Base-by-base conservation (phyloP, 441 rosid species). In the Erodium chrysanthum region DNA sequence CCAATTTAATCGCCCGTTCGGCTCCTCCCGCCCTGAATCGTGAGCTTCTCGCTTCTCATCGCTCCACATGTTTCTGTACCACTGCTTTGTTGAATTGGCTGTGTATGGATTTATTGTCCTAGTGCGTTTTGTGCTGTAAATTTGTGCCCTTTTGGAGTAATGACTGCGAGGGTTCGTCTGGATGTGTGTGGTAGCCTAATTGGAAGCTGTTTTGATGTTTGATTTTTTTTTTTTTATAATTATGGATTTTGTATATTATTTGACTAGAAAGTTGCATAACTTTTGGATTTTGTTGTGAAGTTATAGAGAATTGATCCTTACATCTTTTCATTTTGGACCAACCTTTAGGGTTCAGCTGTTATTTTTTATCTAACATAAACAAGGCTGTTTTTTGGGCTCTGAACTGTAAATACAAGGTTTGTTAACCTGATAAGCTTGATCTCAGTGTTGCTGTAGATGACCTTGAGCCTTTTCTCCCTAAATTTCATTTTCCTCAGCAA, bases 21-120 rank as follows among this genome's bases (percentile, higher is more conserved):
- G 52, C 52, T 46, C 52, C 17, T 46, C 52, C 52, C 52, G 52
- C 52, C 52, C 52, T 14, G 52, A 46, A 12, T 46, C 52, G 52
- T 46, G 52, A 46, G 52, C 17, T n/a, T 46, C 48, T 42, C 48
- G 10, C 48, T 10, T 1, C 11, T 42, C 48, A 12, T 14, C 50
- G 12, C 50, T 11, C 15, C 14, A 44, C 52, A 0, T 46, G 17
- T 14, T 46, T 14, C 52, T 46, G 0, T 46, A n/a, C 5, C n/a
- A 14, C 15, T 46, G 12, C 8, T 37, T 9, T 37, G 9, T 37
- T 37, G 0, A 1, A 37, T 46, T n/a, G 52, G n/a, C n/a, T 46
- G 3, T 46, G 52, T 46, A 8, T 46, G 0, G n/a, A 46, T 46
- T 12, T n/a, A 46, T 46, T 7, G 52, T 46, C 52, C 18, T 12